Conservation (phyloP, 2,329 filamentous ascomycete genomes). For the Lomentospora prolificans region DNA sequence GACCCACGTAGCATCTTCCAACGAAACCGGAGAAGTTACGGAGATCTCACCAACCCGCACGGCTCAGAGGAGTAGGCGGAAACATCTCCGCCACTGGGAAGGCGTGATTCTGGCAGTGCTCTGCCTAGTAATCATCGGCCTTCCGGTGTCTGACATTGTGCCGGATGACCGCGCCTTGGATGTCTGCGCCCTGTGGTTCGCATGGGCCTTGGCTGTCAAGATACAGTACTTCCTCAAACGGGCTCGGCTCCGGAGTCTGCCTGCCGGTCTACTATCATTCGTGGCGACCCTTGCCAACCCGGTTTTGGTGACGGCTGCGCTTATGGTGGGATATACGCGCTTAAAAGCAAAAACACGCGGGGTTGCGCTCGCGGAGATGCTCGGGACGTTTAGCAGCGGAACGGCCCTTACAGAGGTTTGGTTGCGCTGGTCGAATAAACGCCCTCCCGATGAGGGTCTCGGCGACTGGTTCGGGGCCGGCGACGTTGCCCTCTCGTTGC, state of each 20-base stretch:
- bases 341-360: constrained; percentile 24
- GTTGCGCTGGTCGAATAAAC: constrained; percentile 15
- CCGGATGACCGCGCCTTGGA: constrained; percentile 32
- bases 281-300: constrained; percentile 35
- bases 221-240: constrained; percentile 27
- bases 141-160: constrained; percentile 26
- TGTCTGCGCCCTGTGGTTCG: constrained; percentile 34
- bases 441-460: constrained; percentile 9
- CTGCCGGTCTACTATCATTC: constrained; percentile 10
- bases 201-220: constrained; percentile 35
- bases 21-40: neutral
- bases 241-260: neutral
- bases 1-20: too few relatives aligned
- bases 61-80: neutral
- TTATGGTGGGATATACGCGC: constrained; percentile 32
- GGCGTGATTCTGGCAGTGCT: constrained; percentile 6
- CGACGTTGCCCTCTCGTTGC: constrained; percentile 36
- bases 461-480: constrained; percentile 33
- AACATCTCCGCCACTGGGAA: neutral
- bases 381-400: constrained; percentile 23
- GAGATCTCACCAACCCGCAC: neutral
- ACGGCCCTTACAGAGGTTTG: constrained; percentile 25
- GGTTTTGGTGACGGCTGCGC: constrained; percentile 35
- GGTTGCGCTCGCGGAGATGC: constrained; percentile 19
- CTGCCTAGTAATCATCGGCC: constrained; percentile 25